Evolutionary conservation across 2,329 filamentous ascomycete genomes (phyloP), one percentile per base, ranked within the genome.

Genomic region (Colletotrichum eremochloae): DNA sequence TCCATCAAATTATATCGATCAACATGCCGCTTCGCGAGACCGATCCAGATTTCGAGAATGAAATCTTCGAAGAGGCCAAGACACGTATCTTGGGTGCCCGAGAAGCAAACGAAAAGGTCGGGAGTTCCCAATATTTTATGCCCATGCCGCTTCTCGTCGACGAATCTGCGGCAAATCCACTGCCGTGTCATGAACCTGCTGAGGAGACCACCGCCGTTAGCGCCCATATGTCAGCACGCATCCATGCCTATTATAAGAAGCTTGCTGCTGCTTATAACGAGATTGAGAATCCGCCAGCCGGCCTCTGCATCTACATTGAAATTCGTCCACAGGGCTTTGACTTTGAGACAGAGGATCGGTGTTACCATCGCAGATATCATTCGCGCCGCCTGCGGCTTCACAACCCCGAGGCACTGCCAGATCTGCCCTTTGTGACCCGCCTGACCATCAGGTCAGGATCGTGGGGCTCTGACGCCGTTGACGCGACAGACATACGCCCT

Each of bases 331-430:
- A 76, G 65, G 31, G 65, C 0, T 72, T 76, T 31, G 60, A 67
- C 0, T 72, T 76, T 31, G 67, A 64, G 40, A 33, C 67, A 58
- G 46, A 29, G 66, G 38, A 62, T 61, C 20, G 31, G 18, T 75
- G 75, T 48, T 8, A 68, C 50, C 74, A 75, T 66, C 74, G 70
- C 66, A 66, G 62, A 33, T 76, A 71, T 60, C 74, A 76, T 52
- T 68, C 74, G 57, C 74, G 68, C 38, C 75, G 73, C 58, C 68
- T 76, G 52, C 53, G 29, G 58, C 67, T 76, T 63, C 63, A 75
- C 38, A 52, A 75, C 46, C 73, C 71, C n/a, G 73, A 72, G 63
- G 67, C 63, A 57, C 74, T 75, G 38, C 67, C 71, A 15, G 56
- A 69, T 52, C 68, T 75, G 44, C 73, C 73, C 33, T 75, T 72